Conservation (phyloP, 1,284 basidiomycete genomes). For the Sanghuangporus baumii region DNA sequence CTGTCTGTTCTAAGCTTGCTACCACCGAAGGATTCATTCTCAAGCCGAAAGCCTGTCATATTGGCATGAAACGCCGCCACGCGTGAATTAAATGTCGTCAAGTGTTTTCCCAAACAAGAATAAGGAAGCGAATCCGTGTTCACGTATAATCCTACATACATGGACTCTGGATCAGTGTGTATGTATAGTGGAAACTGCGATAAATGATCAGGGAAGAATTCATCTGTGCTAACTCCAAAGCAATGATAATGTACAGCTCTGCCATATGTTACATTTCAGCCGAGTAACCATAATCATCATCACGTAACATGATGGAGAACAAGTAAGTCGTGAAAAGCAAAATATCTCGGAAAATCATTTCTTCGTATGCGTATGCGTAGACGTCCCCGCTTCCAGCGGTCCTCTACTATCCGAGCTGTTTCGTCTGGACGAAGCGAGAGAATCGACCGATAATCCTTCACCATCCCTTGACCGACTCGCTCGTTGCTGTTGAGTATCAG, state of each 20-base stretch:
- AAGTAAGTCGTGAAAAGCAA: neutral
- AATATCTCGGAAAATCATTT: neutral
- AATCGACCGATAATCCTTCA: neutral
- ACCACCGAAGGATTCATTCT: conserved; percentile 75
- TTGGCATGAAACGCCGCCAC: conserved; percentile 62
- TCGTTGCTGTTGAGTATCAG: neutral
- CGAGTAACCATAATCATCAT: no score
- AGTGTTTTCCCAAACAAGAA: no score
- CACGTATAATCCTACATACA: no score
- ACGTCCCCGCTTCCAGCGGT: neutral
- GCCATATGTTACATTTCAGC: no score
- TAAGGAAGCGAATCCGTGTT: no score
- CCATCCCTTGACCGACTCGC: neutral
- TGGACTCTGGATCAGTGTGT: no score
- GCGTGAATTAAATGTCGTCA: conserved; percentile 12
- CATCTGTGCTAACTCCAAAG: no score
- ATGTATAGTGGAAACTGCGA: no score
- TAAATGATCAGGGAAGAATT: no score
- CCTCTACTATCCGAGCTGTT: neutral
- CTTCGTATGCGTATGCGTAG: neutral
- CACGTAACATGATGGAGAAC: no score
- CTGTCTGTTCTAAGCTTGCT: conserved; percentile 39
- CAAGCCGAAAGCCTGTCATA: conserved; percentile 61
- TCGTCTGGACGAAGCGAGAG: neutral
- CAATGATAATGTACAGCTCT: no score